Conservation (phyloP, 352 stramenopile genomes). For the Phytophthora vignae region DNA sequence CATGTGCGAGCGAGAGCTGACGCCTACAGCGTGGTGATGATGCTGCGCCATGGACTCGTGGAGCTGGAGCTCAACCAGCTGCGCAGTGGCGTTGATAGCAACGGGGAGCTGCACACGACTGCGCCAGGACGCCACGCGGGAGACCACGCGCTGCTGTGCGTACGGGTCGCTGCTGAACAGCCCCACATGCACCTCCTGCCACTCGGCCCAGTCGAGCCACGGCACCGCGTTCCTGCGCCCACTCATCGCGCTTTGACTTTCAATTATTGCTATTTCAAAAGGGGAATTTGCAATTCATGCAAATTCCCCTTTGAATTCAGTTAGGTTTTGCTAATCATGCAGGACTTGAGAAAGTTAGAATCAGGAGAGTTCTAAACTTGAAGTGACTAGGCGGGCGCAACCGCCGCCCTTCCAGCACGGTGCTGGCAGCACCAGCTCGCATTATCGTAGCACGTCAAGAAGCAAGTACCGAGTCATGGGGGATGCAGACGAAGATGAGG, state of each 20-base stretch:
- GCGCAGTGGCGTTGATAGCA: slow-evolving; percentile 77
- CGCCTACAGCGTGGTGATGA: slow-evolving; percentile 71
- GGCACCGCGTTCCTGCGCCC: slow-evolving; percentile 54
- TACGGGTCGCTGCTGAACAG: slow-evolving; percentile 62
- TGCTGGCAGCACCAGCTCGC: too few relatives aligned
- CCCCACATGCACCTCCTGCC: slow-evolving; percentile 66
- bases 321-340: too few relatives aligned
- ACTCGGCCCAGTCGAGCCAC: slow-evolving; percentile 82
- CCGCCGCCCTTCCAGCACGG: too few relatives aligned
- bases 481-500: too few relatives aligned
- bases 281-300: too few relatives aligned
- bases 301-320: too few relatives aligned
- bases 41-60: slow-evolving; percentile 76
- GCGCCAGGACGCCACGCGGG: slow-evolving; percentile 72
- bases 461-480: too few relatives aligned
- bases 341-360: too few relatives aligned
- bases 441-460: too few relatives aligned
- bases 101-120: slow-evolving; percentile 79
- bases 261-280: neutral
- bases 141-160: slow-evolving; percentile 61
- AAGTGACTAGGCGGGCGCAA: too few relatives aligned
- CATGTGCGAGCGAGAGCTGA: slow-evolving; percentile 79
- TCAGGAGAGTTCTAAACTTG: too few relatives aligned
- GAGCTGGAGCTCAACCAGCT: slow-evolving; percentile 79
- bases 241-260: slow-evolving; percentile 48